Percentiles rank a stretch among this genome's conserved stretches.
Conservation (phyloP, 768 basidiomycete genomes). For the Rubroboletus satanas region DNA sequence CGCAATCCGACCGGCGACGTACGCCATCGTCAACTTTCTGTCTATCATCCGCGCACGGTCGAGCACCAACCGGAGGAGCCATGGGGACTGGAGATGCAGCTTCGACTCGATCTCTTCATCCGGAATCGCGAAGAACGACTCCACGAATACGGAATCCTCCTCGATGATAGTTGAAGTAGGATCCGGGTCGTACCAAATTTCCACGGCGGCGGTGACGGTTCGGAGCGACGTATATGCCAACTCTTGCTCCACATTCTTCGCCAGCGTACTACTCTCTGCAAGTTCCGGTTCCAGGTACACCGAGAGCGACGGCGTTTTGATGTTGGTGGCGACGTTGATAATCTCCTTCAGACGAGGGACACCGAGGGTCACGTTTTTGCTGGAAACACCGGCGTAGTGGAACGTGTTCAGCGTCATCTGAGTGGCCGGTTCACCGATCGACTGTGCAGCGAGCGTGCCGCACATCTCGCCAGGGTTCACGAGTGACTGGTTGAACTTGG, state of each 20-base stretch:
- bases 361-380: slow-evolving; percentile 98
- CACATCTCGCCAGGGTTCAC: slow-evolving; percentile 99
- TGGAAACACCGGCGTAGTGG: slow-evolving; percentile 99
- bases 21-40: slow-evolving; percentile 91
- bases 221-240: slow-evolving; percentile 91
- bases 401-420: slow-evolving; percentile 99
- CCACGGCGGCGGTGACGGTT: slow-evolving; percentile 91
- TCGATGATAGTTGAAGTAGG: slow-evolving; percentile 91
- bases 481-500: slow-evolving; percentile 91
- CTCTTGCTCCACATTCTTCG: slow-evolving; percentile 90
- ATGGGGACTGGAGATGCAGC: slow-evolving; percentile 88
- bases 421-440: slow-evolving; percentile 98
- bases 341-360: slow-evolving; percentile 99
- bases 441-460: slow-evolving; percentile 95
- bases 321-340: slow-evolving; percentile 97
- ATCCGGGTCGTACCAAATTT: slow-evolving; percentile 98
- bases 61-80: slow-evolving; percentile 94
- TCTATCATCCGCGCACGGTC: slow-evolving; percentile 98
- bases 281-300: slow-evolving; percentile 81
- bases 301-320: slow-evolving; percentile 96
- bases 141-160: slow-evolving; percentile 93
- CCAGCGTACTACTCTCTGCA: slow-evolving; percentile 53
- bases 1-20: slow-evolving; percentile 89
- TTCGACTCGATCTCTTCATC: slow-evolving; percentile 94
- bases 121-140: slow-evolving; percentile 98